A percentile compares a stretch with the other conserved stretches of the same genome.
Conservation (phyloP, 192 early-diverging fungal species). For the Coemansia sp. region DNA sequence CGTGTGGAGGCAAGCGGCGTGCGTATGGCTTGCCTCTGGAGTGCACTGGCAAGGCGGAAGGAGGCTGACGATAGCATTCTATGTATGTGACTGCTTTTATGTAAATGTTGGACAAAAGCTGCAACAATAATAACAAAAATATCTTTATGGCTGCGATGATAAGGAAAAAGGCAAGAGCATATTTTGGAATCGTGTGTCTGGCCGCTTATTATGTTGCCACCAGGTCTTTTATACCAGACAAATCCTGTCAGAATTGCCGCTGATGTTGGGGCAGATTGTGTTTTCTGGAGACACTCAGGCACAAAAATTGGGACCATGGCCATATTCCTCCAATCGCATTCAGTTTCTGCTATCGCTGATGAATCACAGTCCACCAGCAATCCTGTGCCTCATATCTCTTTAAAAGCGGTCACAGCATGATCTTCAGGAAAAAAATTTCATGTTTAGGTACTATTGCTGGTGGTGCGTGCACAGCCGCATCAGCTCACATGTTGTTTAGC, state of each 20-base stretch:
- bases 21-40: constrained; percentile 32
- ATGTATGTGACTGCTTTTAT: background rate
- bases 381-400: background rate
- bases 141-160: too few relatives aligned
- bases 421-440: background rate
- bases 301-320: background rate
- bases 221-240: too few relatives aligned
- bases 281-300: too few relatives aligned
- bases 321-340: constrained; percentile 1
- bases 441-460: background rate
- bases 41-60: constrained; percentile 22
- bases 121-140: background rate
- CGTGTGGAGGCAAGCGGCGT: constrained; percentile 25
- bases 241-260: too few relatives aligned
- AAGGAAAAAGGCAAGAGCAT: background rate
- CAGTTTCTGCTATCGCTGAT: background rate
- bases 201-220: too few relatives aligned
- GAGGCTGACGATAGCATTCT: constrained; percentile 49
- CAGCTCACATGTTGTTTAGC: background rate
- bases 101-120: background rate
- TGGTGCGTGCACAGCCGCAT: background rate
- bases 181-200: too few relatives aligned
- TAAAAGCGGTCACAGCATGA: background rate
- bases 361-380: background rate
- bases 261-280: background rate